Percentiles rank a stretch among this genome's conserved stretches.
phyloP scores from a whole-genome alignment of 2,329 filamentous ascomycete species.

The Dactylonectria macrodidyma region DNA sequence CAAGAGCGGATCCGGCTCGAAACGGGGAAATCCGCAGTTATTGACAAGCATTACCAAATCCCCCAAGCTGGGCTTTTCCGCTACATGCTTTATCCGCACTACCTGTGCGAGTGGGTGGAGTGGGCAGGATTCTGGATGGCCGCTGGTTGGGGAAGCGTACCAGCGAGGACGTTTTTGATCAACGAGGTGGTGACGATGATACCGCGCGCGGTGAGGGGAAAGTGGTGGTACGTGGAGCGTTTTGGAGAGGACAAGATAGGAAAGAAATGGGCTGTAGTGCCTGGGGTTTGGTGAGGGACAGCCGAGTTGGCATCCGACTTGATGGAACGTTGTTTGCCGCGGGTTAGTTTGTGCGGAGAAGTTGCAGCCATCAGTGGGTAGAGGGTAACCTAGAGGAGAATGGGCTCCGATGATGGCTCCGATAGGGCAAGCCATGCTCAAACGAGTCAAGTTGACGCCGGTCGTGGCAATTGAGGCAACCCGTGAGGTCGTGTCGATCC shows the following conservation, averaged over 20 bases:
- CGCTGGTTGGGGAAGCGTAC: constrained; percentile 76
- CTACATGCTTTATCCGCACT: constrained; percentile 91
- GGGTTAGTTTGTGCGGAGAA: constrained; percentile 1
- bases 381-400: not conserved
- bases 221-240: constrained; percentile 87
- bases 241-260: constrained; percentile 90
- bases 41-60: constrained; percentile 87
- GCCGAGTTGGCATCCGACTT: constrained; percentile 20
- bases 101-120: constrained; percentile 97
- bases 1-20: constrained; percentile 60
- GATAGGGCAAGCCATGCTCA: not conserved
- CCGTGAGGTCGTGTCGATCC: not conserved
- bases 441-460: not conserved
- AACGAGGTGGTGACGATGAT: constrained; percentile 95
- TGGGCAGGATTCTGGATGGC: constrained; percentile 92
- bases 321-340: constrained; percentile 19
- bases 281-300: constrained; percentile 61
- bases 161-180: constrained; percentile 84
- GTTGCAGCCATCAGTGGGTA: not conserved
- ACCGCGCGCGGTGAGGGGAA: constrained; percentile 85
- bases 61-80: constrained; percentile 87
- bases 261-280: constrained; percentile 79
- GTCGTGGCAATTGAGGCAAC: not conserved
- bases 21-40: constrained; percentile 39
- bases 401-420: not conserved